Conservation (phyloP, 139 green algal genomes). For the Parachlorella kessleri region DNA sequence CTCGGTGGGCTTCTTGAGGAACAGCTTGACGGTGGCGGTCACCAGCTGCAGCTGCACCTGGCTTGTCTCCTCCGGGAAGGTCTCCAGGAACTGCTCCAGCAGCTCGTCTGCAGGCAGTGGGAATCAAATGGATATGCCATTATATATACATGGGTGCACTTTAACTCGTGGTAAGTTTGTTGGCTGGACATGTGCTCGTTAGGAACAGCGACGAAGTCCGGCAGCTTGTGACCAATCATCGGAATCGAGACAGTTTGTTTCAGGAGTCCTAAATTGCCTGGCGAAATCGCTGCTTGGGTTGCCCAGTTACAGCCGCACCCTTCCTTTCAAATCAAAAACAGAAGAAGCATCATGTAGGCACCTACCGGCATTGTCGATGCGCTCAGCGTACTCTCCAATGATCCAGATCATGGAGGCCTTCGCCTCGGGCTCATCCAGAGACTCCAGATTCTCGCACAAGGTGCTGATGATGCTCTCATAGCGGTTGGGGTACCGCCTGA, state of each 20-base stretch:
- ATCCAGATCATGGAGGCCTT: conserved; percentile 97
- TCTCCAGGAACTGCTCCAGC: conserved; percentile 95
- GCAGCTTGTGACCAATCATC: too few species aligned
- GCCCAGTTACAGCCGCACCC: too few species aligned
- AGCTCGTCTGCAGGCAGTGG: conserved; percentile 80
- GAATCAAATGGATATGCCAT: too few species aligned
- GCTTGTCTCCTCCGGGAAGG: conserved; percentile 93
- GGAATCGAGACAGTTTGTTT: too few species aligned
- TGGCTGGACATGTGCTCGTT: too few species aligned
- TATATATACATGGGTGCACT: too few species aligned
- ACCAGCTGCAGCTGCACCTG: conserved; percentile 98
- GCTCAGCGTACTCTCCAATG: conserved; percentile 99
- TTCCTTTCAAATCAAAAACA: too few species aligned
- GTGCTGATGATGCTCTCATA: conserved; percentile 96
- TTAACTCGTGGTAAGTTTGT: too few species aligned
- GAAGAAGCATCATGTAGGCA: too few species aligned
- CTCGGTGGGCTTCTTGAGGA: conserved; percentile 93
- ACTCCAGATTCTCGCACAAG: conserved; percentile 96
- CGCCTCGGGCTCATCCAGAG: conserved; percentile 97
- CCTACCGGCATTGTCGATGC: conserved; percentile 94
- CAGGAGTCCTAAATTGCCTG: too few species aligned
- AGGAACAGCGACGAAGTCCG: too few species aligned
- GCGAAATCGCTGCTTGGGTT: too few species aligned
- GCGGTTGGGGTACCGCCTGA: conserved; percentile 86
- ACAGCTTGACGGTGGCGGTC: conserved; percentile 98